A percentile compares a stretch with the other conserved stretches of the same genome.
phyloP scores from a whole-genome alignment of 2,329 filamentous ascomycete genomes.

The Colletotrichum scovillei region DNA sequence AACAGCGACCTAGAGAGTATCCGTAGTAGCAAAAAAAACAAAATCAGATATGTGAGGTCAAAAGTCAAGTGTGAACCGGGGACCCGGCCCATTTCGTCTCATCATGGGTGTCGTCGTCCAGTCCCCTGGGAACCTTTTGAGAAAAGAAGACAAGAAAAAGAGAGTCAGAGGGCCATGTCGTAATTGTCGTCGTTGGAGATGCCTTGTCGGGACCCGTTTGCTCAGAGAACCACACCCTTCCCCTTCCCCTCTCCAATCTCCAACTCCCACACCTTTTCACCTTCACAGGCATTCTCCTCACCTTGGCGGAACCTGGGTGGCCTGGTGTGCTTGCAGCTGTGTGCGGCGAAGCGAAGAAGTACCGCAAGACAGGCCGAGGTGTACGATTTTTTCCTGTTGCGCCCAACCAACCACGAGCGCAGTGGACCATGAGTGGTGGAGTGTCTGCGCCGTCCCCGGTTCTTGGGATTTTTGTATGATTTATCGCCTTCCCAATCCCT shows the following conservation, averaged over 20 bases:
- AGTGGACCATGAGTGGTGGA: conserved; percentile 2
- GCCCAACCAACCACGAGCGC: too few relatives aligned
- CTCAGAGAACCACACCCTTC: neutral
- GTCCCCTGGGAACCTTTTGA: neutral
- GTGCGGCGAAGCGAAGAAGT: neutral
- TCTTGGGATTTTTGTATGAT: conserved; percentile 17
- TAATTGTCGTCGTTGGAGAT: neutral
- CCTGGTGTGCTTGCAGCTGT: neutral
- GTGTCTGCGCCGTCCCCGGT: conserved; percentile 16
- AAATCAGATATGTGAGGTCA: neutral
- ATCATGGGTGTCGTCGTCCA: conserved; percentile 15
- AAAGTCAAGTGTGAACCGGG: conserved; percentile 1
- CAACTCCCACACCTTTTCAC: neutral
- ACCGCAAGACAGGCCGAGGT: conserved; percentile 11
- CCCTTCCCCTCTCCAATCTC: neutral
- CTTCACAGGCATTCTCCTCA: neutral
- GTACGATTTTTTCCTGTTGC: neutral
- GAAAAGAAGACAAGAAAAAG: neutral
- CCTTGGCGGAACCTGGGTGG: conserved; percentile 1
- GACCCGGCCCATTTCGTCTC: conserved; percentile 23
- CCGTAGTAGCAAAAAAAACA: neutral
- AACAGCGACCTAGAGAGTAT: neutral
- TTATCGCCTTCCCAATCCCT: conserved; percentile 28
- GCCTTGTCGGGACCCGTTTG: neutral
- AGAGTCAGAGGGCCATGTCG: neutral